Conservation (phyloP, 768 basidiomycete species). For the Collybia nuda region DNA sequence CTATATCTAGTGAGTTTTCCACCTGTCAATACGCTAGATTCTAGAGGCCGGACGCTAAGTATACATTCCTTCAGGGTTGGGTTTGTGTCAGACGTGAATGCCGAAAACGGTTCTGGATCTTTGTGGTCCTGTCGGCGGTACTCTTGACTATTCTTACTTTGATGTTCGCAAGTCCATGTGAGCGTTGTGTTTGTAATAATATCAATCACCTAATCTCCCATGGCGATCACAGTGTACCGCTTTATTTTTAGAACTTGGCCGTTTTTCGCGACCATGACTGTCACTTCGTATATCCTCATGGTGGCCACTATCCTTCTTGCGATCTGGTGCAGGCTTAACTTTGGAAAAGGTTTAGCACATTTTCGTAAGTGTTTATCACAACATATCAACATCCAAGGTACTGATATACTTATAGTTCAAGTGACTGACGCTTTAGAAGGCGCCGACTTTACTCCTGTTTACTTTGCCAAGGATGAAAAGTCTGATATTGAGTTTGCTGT, state of each 20-base stretch:
- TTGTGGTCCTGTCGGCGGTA: slow-evolving; percentile 35
- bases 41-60: not conserved
- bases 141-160: slow-evolving; percentile 36
- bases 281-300: slow-evolving; percentile 40
- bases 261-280: slow-evolving; percentile 48
- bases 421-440: slow-evolving; percentile 39
- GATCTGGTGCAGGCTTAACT: slow-evolving; percentile 50
- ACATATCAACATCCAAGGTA: not conserved
- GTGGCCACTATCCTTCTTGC: slow-evolving; percentile 41
- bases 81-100: slow-evolving; percentile 45
- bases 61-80: slow-evolving; percentile 41
- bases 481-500: slow-evolving; percentile 13
- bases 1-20: slow-evolving; percentile 33
- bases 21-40: not conserved
- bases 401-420: slow-evolving; percentile 26
- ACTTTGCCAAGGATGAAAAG: slow-evolving; percentile 29
- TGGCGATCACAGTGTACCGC: slow-evolving; percentile 32
- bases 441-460: slow-evolving; percentile 42
- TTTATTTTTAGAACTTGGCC: slow-evolving; percentile 43
- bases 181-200: slow-evolving; percentile 11
- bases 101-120: slow-evolving; percentile 34
- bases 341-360: slow-evolving; percentile 53
- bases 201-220: not conserved
- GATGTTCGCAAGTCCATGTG: slow-evolving; percentile 44
- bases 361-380: slow-evolving; percentile 38